These are phyloP conservation scores for Dacryopinax primogenitus DNA, from an alignment of 768 basidiomycete species.

Conservation along the genomic window DNA sequence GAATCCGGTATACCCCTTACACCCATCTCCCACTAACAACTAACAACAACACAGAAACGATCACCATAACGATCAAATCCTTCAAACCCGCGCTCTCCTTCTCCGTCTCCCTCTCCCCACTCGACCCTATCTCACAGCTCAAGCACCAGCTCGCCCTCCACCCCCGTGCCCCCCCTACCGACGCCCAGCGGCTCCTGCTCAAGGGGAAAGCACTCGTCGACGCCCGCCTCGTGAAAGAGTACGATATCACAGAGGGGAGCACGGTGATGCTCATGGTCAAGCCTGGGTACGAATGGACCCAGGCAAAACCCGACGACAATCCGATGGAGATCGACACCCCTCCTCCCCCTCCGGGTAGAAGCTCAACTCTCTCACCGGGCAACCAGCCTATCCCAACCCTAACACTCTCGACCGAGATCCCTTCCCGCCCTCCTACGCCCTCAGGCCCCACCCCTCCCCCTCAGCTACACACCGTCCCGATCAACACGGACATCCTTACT, in stretches of 20 bases:
- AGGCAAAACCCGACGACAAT: background rate
- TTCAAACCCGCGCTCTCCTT: constrained; percentile 72
- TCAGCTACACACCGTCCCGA: constrained; percentile 47
- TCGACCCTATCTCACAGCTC: constrained; percentile 71
- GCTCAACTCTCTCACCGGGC: constrained; percentile 26
- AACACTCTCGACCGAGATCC: constrained; percentile 36
- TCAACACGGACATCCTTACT: constrained; percentile 29
- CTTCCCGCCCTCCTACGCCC: constrained; percentile 45
- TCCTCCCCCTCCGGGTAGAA: constrained; percentile 10
- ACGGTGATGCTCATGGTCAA: constrained; percentile 81
- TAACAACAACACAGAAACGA: constrained; percentile 25
- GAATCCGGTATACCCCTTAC: background rate
- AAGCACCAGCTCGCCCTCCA: constrained; percentile 59
- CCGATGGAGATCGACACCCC: background rate
- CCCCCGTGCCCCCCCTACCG: constrained; percentile 56
- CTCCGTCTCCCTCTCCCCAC: constrained; percentile 55
- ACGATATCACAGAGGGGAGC: constrained; percentile 66
- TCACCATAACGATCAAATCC: constrained; percentile 79
- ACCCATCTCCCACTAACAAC: background rate
- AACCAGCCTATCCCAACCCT: constrained; percentile 66
- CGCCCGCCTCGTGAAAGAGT: constrained; percentile 79
- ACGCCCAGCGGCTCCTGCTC: constrained; percentile 72
- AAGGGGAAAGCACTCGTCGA: constrained; percentile 93
- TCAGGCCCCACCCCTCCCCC: constrained; percentile 49
- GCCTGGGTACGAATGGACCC: constrained; percentile 47